Base-by-base conservation (phyloP, 371 early-diverging fungal genomes). In the Pancytospora philotis region DNA sequence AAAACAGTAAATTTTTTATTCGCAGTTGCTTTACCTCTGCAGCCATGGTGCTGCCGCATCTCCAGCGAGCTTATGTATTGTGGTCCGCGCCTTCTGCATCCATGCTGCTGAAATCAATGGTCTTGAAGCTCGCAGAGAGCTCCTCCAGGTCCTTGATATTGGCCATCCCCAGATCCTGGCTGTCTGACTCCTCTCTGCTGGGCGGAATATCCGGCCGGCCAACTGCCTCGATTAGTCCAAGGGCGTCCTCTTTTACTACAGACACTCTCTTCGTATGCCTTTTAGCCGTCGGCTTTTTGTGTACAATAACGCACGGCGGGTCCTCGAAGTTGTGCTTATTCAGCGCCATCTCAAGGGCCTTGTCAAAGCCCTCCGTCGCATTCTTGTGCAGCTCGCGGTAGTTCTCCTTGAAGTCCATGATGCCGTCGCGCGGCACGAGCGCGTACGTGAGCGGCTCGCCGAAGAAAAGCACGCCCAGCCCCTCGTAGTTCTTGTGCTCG, bases 391-490 rank as follows among this genome's bases (percentile, higher is more conserved):
- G 28, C 1, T 1, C 50, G 10, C 41, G 25, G 35, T 30, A 61
- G 25, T 8, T 2, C 27, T 61, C 62, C 2, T 50, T 49, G 48
- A 34, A 68, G 36, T 59, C 51, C 3, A 3, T 2, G 1, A 68
- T 56, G 2, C 51, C 34, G 4, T 71, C 57, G 2, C 31, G 22
- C 3, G 57, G 19, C n/a, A 71, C 58, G 19, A 71, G 30, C 39
- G 22, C 62, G 58, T 64, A 71, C 1, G 35, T 56, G 3, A 53
- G 38, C 16, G 63, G 48, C 19, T 36, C 3, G 10, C 71, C 71
- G 60, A 51, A 57, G 34, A 71, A 71, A 30, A 71, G 25, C 10
- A 71, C 65, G 36, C 32, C 64, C 1, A 39, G 28, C 10, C 32
- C 62, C 6, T 52, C 1, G 1, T 56, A 50, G 1, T 22, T 50